Conservation (phyloP, 2,329 filamentous ascomycete species). For the Aspergillus transmontanensis region DNA sequence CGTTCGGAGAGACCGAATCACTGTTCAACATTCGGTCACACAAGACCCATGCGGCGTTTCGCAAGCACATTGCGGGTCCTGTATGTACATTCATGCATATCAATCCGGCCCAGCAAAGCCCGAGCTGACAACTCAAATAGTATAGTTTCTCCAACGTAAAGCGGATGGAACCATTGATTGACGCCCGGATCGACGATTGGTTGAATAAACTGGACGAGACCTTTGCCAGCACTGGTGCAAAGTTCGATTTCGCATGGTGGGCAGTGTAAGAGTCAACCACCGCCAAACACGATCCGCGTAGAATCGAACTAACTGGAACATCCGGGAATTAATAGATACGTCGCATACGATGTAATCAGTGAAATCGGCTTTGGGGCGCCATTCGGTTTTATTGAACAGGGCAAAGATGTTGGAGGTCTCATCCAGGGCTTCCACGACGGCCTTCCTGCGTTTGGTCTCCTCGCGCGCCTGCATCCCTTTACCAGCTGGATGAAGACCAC, state of each 20-base stretch:
- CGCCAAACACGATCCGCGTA: neutral
- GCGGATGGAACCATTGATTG: constrained; percentile 61
- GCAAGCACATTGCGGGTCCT: constrained; percentile 58
- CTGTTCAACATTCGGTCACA: constrained; percentile 62
- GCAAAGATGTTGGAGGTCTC: constrained; percentile 55
- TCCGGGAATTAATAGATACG: constrained; percentile 36
- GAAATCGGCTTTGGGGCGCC: constrained; percentile 59
- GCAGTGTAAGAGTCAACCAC: constrained; percentile 41
- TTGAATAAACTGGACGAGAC: constrained; percentile 48
- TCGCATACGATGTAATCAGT: constrained; percentile 62
- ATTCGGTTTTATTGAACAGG: constrained; percentile 59
- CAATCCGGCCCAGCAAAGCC: neutral
- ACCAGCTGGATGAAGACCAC: constrained; percentile 59
- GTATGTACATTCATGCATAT: constrained; percentile 23
- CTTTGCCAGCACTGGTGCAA: constrained; percentile 49
- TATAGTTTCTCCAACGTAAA: constrained; percentile 61
- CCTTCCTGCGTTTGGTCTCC: constrained; percentile 53
- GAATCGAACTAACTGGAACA: neutral
- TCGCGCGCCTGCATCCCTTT: constrained; percentile 57
- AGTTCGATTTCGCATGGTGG: constrained; percentile 60
- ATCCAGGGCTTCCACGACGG: constrained; percentile 60
- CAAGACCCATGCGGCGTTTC: constrained; percentile 53
- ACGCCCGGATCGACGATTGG: constrained; percentile 55
- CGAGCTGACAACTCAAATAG: constrained; percentile 18
- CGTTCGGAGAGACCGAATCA: constrained; percentile 58